Conservation (phyloP, 768 basidiomycete genomes). For the Calocybe cyanea region DNA sequence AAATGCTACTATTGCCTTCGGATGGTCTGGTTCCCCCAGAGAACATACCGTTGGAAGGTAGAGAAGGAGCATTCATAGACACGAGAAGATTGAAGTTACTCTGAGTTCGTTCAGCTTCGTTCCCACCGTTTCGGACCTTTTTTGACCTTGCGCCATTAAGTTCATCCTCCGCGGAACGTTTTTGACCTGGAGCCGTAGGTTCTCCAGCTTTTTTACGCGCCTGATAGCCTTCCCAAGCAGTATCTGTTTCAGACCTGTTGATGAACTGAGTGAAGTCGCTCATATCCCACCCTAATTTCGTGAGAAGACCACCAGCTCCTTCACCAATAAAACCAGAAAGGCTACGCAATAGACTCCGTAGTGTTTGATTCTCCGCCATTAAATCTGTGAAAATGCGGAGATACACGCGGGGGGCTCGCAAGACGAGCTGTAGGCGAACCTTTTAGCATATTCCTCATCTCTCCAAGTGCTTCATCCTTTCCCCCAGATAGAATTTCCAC, state of each 20-base stretch:
- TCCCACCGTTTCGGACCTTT: conserved; percentile 44
- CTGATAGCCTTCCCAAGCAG: conserved; percentile 88
- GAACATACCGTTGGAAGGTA: conserved; percentile 43
- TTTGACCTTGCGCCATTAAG: conserved; percentile 38
- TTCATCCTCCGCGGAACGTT: conserved; percentile 56
- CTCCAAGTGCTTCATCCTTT: conserved; percentile 82
- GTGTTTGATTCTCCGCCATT: conserved; percentile 84
- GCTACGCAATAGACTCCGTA: conserved; percentile 73
- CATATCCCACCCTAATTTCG: conserved; percentile 75
- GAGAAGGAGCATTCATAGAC: conserved; percentile 40
- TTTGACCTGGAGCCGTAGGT: conserved; percentile 32
- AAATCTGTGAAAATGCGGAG: conserved; percentile 46
- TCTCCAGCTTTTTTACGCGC: conserved; percentile 51
- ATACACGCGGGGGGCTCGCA: not conserved
- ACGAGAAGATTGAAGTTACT: conserved; percentile 57
- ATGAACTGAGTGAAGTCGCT: conserved; percentile 78
- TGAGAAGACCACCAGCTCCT: conserved; percentile 72
- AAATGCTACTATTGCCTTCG: conserved; percentile 44
- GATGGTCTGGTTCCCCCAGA: conserved; percentile 35
- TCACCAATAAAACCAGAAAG: conserved; percentile 84
- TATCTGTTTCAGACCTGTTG: conserved; percentile 87
- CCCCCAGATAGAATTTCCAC: conserved; percentile 94
- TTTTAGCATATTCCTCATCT: conserved; percentile 79
- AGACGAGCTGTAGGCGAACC: conserved; percentile 36
- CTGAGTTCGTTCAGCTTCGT: conserved; percentile 32